These are phyloP conservation scores for Cairneyella variabilis DNA, from an alignment of 495 filamentous ascomycete species.

Conservation along the genomic window DNA sequence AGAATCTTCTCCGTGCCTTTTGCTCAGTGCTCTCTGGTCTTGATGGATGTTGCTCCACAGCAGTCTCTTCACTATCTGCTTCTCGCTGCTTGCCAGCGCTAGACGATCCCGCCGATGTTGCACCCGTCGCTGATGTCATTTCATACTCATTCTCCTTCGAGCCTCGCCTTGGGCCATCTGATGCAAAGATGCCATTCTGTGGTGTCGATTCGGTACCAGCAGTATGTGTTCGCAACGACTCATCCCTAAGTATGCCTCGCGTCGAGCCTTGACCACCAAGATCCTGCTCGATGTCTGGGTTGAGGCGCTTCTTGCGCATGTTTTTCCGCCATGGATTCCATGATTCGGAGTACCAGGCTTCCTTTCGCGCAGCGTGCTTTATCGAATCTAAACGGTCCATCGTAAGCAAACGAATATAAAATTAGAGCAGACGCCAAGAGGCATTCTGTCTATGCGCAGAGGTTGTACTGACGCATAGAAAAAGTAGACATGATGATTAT, in stretches of 20 bases:
- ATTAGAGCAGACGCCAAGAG: constrained; percentile 1
- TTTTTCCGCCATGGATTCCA: constrained; percentile 24
- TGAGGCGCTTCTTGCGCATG: neutral
- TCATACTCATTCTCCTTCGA: constrained; percentile 9
- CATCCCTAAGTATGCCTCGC: no score
- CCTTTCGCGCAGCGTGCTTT: constrained; percentile 25
- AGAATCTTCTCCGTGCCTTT: constrained; percentile 11
- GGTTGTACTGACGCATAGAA: constrained; percentile 20
- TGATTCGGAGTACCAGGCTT: constrained; percentile 25
- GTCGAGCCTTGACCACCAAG: no score
- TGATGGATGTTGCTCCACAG: neutral
- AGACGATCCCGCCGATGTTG: neutral
- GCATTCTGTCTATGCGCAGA: constrained; percentile 10
- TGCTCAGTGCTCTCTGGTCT: neutral
- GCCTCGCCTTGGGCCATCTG: neutral
- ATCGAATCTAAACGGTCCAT: constrained; percentile 19
- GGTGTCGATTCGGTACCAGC: no score
- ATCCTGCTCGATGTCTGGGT: no score
- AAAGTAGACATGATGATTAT: constrained; percentile 7
- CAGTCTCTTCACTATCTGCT: constrained; percentile 11
- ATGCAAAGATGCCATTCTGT: no score
- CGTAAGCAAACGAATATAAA: constrained; percentile 6
- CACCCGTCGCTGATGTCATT: constrained; percentile 4
- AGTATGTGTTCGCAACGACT: no score
- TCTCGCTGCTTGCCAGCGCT: neutral